Evolutionary conservation across 768 basidiomycete species (phyloP).

Genomic region (Pluteus cervinus): DNA sequence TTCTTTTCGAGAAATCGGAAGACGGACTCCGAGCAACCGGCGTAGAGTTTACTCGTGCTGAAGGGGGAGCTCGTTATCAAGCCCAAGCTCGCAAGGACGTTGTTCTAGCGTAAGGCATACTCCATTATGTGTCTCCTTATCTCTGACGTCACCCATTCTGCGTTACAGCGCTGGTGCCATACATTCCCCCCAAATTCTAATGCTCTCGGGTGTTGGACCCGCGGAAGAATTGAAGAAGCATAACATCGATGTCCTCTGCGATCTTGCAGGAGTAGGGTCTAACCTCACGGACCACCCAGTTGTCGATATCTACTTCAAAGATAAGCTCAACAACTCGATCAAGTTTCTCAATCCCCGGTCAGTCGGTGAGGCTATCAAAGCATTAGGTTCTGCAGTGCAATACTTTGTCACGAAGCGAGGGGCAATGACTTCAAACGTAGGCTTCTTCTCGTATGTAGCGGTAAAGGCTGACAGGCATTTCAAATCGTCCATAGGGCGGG

Average conservation of each 20-base stretch:
- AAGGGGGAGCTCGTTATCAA: slow-evolving; percentile 21
- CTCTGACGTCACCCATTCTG: not conserved
- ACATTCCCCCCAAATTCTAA: slow-evolving; percentile 62
- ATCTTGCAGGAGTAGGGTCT: slow-evolving; percentile 70
- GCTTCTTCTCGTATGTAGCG: no score
- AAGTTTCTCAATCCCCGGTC: slow-evolving; percentile 29
- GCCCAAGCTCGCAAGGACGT: slow-evolving; percentile 50
- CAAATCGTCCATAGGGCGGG: slow-evolving; percentile 21
- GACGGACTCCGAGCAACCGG: slow-evolving; percentile 36
- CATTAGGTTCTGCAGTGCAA: slow-evolving; percentile 27
- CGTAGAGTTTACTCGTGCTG: slow-evolving; percentile 39
- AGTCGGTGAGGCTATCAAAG: slow-evolving; percentile 19
- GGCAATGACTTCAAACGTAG: slow-evolving; percentile 48
- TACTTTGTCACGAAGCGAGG: slow-evolving; percentile 44
- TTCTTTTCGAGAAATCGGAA: slow-evolving; percentile 32
- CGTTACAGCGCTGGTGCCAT: slow-evolving; percentile 49
- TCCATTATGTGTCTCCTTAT: not conserved
- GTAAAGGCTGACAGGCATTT: no score
- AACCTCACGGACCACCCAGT: slow-evolving; percentile 68
- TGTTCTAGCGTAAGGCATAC: slow-evolving; percentile 37
- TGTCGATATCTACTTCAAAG: slow-evolving; percentile 45
- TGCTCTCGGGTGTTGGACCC: slow-evolving; percentile 77
- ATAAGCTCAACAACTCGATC: slow-evolving; percentile 39
- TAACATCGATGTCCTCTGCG: slow-evolving; percentile 48
- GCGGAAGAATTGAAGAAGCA: slow-evolving; percentile 44